These are phyloP conservation scores for Trypanosoma melophagium DNA, from an alignment of 208 protist genomes.

Conservation along the genomic window DNA sequence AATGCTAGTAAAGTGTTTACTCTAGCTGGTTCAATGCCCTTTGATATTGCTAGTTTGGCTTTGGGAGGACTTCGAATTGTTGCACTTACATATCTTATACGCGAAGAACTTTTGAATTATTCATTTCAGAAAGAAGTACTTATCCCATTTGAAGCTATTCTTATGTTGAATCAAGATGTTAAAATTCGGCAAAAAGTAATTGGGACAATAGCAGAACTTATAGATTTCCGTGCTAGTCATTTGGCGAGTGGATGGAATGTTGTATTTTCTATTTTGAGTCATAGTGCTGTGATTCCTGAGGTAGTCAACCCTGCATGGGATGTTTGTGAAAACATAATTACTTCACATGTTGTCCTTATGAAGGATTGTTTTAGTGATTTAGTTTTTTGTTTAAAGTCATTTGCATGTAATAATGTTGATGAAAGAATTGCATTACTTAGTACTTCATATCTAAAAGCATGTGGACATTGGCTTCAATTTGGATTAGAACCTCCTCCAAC, in stretches of 20 bases:
- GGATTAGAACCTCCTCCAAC: slow-evolving; percentile 65
- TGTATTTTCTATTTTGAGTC: slow-evolving; percentile 79
- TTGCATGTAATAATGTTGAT: slow-evolving; percentile 54
- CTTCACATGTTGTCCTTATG: slow-evolving; percentile 52
- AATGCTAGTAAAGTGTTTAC: slow-evolving; percentile 74
- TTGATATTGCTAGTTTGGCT: slow-evolving; percentile 37
- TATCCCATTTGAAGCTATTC: slow-evolving; percentile 70
- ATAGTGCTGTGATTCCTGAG: slow-evolving; percentile 73
- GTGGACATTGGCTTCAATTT: slow-evolving; percentile 83
- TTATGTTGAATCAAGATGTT: slow-evolving; percentile 70
- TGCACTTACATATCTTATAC: slow-evolving; percentile 72
- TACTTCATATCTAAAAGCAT: slow-evolving; percentile 73
- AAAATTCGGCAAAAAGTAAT: slow-evolving; percentile 63
- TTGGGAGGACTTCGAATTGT: slow-evolving; percentile 71
- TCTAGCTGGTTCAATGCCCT: slow-evolving; percentile 45
- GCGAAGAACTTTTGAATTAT: slow-evolving; percentile 80
- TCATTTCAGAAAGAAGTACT: slow-evolving; percentile 87
- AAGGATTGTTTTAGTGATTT: slow-evolving; percentile 85
- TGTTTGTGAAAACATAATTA: slow-evolving; percentile 64
- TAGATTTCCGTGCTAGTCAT: slow-evolving; percentile 65
- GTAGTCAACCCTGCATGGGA: slow-evolving; percentile 65
- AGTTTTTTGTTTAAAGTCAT: slow-evolving; percentile 83
- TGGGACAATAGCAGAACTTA: slow-evolving; percentile 68
- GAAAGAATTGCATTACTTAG: slow-evolving; percentile 60
- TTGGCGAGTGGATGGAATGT: slow-evolving; percentile 85